Conservation (phyloP, 2,329 filamentous ascomycete species). For the Myotisia sp. region DNA sequence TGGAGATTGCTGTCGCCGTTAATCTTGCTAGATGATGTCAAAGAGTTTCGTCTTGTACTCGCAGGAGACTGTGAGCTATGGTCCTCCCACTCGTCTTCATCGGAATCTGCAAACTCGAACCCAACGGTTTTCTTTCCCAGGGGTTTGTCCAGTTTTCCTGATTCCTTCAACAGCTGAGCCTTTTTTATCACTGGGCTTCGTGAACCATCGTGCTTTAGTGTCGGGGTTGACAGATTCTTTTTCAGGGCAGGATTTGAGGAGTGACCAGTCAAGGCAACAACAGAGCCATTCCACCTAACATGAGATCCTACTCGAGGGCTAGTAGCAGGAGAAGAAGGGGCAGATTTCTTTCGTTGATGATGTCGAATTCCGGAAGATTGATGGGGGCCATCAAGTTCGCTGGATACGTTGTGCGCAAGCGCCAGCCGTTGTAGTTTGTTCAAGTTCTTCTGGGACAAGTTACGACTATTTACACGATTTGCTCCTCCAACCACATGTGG, state of each 20-base stretch:
- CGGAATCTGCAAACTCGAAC: constrained; percentile 32
- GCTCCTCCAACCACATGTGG: constrained; percentile 29
- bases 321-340: constrained; percentile 29
- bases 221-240: constrained; percentile 33
- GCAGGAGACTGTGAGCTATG: constrained; percentile 34
- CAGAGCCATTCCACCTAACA: constrained; percentile 31
- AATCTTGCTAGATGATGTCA: constrained; percentile 19
- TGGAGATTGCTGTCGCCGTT: constrained; percentile 8
- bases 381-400: constrained; percentile 16
- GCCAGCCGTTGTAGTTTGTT: constrained; percentile 29
- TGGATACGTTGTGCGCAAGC: constrained; percentile 19
- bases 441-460: constrained; percentile 32
- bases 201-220: constrained; percentile 27
- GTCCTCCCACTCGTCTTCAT: constrained; percentile 27
- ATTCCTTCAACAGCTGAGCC: constrained; percentile 17
- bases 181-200: constrained; percentile 26
- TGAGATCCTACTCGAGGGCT: constrained; percentile 26
- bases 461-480: constrained; percentile 29
- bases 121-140: constrained; percentile 33
- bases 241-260: constrained; percentile 26
- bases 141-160: constrained; percentile 4
- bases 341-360: constrained; percentile 35
- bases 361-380: constrained; percentile 16
- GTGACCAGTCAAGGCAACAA: constrained; percentile 21
- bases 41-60: constrained; percentile 33